Conservation (phyloP, 2,329 filamentous ascomycete genomes). For the Leptographium wingfieldii region DNA sequence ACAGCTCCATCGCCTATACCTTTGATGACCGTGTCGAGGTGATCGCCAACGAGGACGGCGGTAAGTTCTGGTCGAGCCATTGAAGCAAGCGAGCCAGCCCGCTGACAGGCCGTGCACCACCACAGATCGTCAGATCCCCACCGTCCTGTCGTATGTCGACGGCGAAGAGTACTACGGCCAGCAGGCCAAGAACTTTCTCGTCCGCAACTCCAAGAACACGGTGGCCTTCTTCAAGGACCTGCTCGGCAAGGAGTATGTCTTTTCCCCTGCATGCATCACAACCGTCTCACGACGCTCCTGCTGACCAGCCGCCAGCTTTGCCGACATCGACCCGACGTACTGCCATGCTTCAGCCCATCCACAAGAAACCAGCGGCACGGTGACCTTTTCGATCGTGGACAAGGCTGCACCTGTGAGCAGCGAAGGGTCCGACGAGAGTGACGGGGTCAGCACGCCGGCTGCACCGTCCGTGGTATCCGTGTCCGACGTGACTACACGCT, state of each 20-base stretch:
- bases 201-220: conserved; percentile 87
- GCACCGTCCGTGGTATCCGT: conserved; percentile 56
- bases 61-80: conserved; percentile 32
- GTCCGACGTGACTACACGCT: conserved; percentile 71
- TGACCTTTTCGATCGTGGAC: conserved; percentile 78
- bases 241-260: conserved; percentile 73
- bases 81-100: neutral
- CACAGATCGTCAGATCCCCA: conserved; percentile 88
- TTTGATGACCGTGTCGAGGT: conserved; percentile 92
- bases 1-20: conserved; percentile 92
- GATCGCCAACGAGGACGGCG: conserved; percentile 97
- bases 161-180: conserved; percentile 95
- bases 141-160: conserved; percentile 84
- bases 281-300: conserved; percentile 1
- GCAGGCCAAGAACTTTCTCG: conserved; percentile 86
- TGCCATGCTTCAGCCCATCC: conserved; percentile 91
- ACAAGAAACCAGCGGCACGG: conserved; percentile 54
- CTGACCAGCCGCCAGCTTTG: conserved; percentile 44
- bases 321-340: conserved; percentile 90
- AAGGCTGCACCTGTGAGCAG: conserved; percentile 30
- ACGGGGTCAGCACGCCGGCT: conserved; percentile 10
- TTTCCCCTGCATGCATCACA: too few relatives aligned
- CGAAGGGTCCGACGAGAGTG: conserved; percentile 40
- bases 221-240: conserved; percentile 94
- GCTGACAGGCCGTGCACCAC: neutral